Evolutionary conservation across 106 monocot species (phyloP), one percentile per base, ranked within the genome.

Genomic region (Alisma plantagoaquatica): DNA sequence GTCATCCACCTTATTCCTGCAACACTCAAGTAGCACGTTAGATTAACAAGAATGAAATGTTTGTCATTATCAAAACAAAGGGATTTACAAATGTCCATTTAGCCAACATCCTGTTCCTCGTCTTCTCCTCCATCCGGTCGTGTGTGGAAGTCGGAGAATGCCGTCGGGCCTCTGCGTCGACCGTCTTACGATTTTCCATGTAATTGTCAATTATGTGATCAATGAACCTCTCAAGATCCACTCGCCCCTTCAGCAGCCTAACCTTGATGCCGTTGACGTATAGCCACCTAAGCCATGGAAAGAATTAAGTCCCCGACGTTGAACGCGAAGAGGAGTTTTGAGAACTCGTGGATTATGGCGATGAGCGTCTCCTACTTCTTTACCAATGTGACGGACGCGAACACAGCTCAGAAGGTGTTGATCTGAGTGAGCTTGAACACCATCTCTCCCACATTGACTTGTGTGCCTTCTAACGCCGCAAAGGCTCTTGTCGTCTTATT

Each of bases 281-380:
- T 23, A 78, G 12, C 84, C 73, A 76, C 23, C 46, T 33, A 3
- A 96, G 59, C 75, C 83, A 83, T 0, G 94, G 94, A n/a, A 96
- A 54, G 75, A 88, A n/a, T n/a, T n/a, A n/a, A 84, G 52, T 96
- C 94, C 0, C 70, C 94, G 29, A 96, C 14, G 46, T 88, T 88
- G 70, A 96, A 88, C 19, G 77, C 74, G 1, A 87, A 87, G 41
- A 96, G 84, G 0, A 88, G 73, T 60, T 74, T 88, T 0, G 88
- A 96, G 59, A 96, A 78, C 68, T 96, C 94, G 67, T 91, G 84
- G 10, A 91, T 51, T 10, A 91, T 75, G 7, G 66, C 27, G 7
- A 88, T 73, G 60, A 88, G 88, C 67, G 73, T 65, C 4, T 70
- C 67, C 59, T 88, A 72, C 29, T 67, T 43, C 32, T 73, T 61